Evolutionary conservation across 2,329 filamentous ascomycete genomes (phyloP).

Genomic region (Fusarium austroafricanum): DNA sequence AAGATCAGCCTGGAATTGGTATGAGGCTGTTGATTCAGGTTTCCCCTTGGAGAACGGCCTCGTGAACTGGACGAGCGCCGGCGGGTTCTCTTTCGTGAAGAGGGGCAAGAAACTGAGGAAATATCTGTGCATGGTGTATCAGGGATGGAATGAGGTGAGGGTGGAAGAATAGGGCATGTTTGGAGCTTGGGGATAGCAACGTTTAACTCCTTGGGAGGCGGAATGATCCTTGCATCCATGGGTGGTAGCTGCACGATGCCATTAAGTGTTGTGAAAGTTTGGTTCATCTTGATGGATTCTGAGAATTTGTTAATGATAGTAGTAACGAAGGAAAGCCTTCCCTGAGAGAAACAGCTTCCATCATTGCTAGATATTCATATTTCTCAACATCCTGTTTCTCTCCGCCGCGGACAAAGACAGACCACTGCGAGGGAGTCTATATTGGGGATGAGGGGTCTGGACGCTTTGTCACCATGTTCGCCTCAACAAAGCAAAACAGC

Average conservation of each 20-base stretch:
- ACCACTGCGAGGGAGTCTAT: conserved; percentile 18
- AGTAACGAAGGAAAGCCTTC: conserved; percentile 5
- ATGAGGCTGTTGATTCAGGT: conserved; percentile 10
- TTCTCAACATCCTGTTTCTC: neutral
- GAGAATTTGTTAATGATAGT: conserved; percentile 9
- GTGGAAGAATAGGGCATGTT: conserved; percentile 12
- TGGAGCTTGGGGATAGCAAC: conserved; percentile 16
- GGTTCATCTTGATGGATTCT: conserved; percentile 29
- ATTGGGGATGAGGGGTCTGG: conserved; percentile 12
- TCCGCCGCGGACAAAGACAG: conserved; percentile 22
- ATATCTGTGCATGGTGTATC: conserved; percentile 15
- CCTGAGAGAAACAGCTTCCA: conserved; percentile 1
- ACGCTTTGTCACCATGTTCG: conserved; percentile 39
- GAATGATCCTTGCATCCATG: conserved; percentile 36
- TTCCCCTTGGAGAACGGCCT: neutral
- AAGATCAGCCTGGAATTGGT: conserved; percentile 43
- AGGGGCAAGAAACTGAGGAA: neutral
- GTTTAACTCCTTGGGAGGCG: conserved; percentile 30
- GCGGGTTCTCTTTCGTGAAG: conserved; percentile 13
- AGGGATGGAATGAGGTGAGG: conserved; percentile 16
- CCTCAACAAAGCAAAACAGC: conserved; percentile 34
- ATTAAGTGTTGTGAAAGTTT: conserved; percentile 18
- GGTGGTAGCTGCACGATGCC: conserved; percentile 25
- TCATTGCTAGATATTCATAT: conserved; percentile 33
- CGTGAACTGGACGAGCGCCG: conserved; percentile 27